Percentiles rank a stretch among this genome's conserved stretches.
Evolutionary conservation across 2,329 filamentous ascomycete genomes (phyloP).

Genomic region (Ambrosiella beaveri): DNA sequence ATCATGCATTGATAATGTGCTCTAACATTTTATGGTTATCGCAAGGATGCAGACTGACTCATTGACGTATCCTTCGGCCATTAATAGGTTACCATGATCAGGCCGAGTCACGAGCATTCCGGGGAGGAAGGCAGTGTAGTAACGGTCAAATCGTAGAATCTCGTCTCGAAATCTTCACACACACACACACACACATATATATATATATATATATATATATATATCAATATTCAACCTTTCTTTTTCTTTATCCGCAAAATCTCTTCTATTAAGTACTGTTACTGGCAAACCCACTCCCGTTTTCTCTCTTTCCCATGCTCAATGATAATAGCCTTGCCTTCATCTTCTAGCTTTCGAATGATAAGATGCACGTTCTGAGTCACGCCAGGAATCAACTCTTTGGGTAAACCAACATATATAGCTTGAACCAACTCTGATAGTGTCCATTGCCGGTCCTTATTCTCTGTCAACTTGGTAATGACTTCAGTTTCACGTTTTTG

Average conservation of each 20-base stretch:
- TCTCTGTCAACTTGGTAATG: conserved; percentile 36
- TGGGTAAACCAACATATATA: conserved; percentile 67
- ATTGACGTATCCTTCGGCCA: no score
- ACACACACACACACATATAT: no score
- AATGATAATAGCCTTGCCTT: conserved; percentile 42
- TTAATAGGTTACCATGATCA: no score
- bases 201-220: no score
- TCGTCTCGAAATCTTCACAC: no score
- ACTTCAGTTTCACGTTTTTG: conserved; percentile 66
- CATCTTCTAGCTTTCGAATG: conserved; percentile 56
- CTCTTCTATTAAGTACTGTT: neutral
- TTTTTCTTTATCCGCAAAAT: neutral
- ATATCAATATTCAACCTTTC: no score
- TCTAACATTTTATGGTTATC: no score
- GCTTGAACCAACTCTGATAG: conserved; percentile 71
- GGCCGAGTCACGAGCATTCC: no score
- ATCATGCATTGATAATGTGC: no score
- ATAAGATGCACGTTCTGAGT: conserved; percentile 63
- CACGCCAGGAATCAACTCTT: conserved; percentile 58
- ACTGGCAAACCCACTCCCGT: neutral
- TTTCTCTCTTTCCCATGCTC: neutral
- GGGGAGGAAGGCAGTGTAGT: no score
- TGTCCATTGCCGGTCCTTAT: conserved; percentile 33
- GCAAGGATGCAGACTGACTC: no score
- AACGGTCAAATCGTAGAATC: no score